phyloP scores from a whole-genome alignment of 2,329 filamentous ascomycete species.

The Botryotinia narcissicola region DNA sequence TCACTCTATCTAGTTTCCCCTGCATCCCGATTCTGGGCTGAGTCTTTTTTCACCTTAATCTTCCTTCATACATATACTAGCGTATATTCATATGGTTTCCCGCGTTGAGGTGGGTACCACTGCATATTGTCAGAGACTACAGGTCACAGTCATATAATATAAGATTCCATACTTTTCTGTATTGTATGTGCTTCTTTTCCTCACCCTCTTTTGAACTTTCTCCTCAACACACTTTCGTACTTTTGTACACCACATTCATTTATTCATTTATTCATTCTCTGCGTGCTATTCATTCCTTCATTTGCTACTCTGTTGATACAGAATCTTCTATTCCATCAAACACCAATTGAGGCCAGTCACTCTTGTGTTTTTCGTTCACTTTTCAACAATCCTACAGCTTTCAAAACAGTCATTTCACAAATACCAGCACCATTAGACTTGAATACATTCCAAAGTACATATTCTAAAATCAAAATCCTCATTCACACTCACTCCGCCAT shows the following conservation, averaged over 20 bases:
- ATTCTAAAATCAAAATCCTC: not conserved
- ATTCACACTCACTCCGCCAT: constrained; percentile 16
- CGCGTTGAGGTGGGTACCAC: not conserved
- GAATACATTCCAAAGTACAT: constrained; percentile 12
- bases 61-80: constrained; percentile 16
- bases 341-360: constrained; percentile 33
- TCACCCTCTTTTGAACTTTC: not conserved
- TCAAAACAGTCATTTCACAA: constrained; percentile 24
- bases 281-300: constrained; percentile 28
- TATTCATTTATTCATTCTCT: constrained; percentile 10
- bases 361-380: constrained; percentile 30
- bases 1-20: constrained; percentile 1
- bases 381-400: constrained; percentile 26
- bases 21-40: constrained; percentile 12
- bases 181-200: not conserved
- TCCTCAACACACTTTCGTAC: not conserved
- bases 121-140: not conserved
- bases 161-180: not conserved
- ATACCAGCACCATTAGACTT: not conserved
- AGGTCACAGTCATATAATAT: constrained; percentile 6
- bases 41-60: constrained; percentile 2
- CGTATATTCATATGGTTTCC: not conserved
- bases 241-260: constrained; percentile 17
- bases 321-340: constrained; percentile 10
- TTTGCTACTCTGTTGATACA: constrained; percentile 23